Evolutionary conservation across 108 stramenopile genomes (phyloP).

Genomic region (Ochromonas danica): DNA sequence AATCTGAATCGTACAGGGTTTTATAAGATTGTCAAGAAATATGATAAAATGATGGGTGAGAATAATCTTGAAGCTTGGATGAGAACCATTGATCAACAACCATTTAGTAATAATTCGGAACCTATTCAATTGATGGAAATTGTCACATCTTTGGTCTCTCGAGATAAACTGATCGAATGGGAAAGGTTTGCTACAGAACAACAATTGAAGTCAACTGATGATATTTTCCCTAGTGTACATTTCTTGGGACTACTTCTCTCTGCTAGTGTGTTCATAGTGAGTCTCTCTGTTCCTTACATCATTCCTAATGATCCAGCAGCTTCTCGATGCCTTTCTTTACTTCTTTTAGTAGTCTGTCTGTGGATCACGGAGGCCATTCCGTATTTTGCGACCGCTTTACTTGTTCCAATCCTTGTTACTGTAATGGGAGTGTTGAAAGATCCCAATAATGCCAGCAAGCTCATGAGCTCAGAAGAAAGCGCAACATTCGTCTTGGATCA

Average conservation of each 20-base stretch:
- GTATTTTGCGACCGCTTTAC: conserved; percentile 50
- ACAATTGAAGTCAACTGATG: conserved; percentile 34
- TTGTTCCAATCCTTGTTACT: conserved; percentile 49
- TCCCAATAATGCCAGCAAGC: background rate
- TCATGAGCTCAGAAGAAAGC: conserved; percentile 3
- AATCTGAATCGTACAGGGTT: conserved; percentile 36
- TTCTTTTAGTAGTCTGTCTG: conserved; percentile 36
- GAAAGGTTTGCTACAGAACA: conserved; percentile 38
- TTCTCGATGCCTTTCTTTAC: conserved; percentile 20
- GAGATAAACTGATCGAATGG: conserved; percentile 54
- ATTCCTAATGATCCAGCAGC: conserved; percentile 30
- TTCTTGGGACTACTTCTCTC: background rate
- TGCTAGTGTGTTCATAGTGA: background rate
- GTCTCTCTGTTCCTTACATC: background rate
- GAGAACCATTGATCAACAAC: conserved; percentile 27
- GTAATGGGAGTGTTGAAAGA: conserved; percentile 42
- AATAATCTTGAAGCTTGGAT: conserved; percentile 37
- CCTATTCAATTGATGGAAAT: conserved; percentile 38
- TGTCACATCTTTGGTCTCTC: conserved; percentile 43
- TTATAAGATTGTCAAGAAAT: conserved; percentile 56
- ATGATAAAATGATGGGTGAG: conserved; percentile 49
- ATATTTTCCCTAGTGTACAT: conserved; percentile 29
- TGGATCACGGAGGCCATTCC: conserved; percentile 54
- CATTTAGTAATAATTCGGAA: conserved; percentile 27
- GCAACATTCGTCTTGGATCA: conserved; percentile 41